Percentiles rank a stretch among this genome's conserved stretches.
phyloP scores from a whole-genome alignment of 2,329 filamentous ascomycete species.

The Ampelomyces quisqualis region DNA sequence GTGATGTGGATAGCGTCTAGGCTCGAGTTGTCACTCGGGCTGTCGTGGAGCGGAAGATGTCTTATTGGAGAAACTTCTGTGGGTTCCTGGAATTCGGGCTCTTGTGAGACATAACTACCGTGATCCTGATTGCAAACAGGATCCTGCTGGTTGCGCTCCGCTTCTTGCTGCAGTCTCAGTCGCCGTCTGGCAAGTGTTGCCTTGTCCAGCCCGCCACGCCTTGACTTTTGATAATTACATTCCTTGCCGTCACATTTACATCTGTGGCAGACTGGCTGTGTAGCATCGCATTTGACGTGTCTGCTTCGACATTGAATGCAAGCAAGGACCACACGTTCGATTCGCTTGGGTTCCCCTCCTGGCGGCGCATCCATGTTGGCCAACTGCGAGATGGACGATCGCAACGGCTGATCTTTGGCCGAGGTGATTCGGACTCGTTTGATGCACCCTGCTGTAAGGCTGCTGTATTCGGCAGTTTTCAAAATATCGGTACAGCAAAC shows the following conservation, averaged over 20 bases:
- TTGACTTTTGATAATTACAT: slow-evolving; percentile 36
- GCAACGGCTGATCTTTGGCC: neutral
- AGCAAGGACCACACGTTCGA: slow-evolving; percentile 35
- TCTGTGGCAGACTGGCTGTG: slow-evolving; percentile 33
- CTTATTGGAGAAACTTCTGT: slow-evolving; percentile 1
- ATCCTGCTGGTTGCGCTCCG: slow-evolving; percentile 15
- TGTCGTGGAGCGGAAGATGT: neutral
- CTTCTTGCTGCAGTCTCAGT: slow-evolving; percentile 30
- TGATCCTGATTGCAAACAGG: neutral
- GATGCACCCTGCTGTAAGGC: neutral
- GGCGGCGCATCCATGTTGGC: slow-evolving; percentile 18
- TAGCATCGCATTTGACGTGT: slow-evolving; percentile 40
- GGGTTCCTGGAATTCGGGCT: neutral
- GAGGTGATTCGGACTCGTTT: neutral
- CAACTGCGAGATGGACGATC: neutral
- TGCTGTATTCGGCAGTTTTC: neutral
- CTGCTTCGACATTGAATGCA: slow-evolving; percentile 38
- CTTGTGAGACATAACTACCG: neutral
- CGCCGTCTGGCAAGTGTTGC: slow-evolving; percentile 34
- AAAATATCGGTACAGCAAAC: too few relatives aligned
- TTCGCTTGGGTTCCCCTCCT: slow-evolving; percentile 17
- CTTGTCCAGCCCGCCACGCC: slow-evolving; percentile 39
- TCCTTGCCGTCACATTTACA: slow-evolving; percentile 39
- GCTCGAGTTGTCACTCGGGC: slow-evolving; percentile 1
- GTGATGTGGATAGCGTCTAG: slow-evolving; percentile 6